These are phyloP conservation scores for Backusella sp. DNA, from an alignment of 192 early-diverging fungal species.

Conservation along the genomic window DNA sequence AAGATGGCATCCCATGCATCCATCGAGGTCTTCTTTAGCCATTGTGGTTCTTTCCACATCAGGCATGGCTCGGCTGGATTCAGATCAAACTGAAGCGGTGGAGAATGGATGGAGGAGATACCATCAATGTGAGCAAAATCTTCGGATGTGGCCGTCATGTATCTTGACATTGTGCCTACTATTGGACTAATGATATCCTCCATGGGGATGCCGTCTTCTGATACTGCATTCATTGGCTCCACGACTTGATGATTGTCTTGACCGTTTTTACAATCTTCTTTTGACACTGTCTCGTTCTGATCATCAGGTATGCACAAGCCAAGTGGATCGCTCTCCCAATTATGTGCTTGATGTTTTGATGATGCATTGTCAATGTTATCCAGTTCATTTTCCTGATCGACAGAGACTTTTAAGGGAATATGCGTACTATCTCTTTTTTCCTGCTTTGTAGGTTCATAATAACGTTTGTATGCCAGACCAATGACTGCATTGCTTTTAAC, in stretches of 20 bases:
- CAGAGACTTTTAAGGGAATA: neutral
- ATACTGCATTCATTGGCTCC: neutral
- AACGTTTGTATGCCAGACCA: neutral
- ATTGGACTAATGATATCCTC: neutral
- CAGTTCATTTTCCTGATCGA: neutral
- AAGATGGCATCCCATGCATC: conserved; percentile 1
- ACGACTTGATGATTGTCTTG: neutral
- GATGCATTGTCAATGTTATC: neutral
- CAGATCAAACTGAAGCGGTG: neutral
- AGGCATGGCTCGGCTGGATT: neutral
- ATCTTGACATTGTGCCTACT: neutral
- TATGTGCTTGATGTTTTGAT: neutral
- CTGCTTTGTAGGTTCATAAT: neutral
- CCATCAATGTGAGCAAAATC: neutral
- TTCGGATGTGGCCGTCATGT: neutral
- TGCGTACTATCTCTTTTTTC: neutral
- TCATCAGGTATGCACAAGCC: neutral
- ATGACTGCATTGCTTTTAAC: neutral
- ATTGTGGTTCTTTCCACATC: neutral
- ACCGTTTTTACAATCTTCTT: neutral
- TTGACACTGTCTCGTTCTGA: neutral
- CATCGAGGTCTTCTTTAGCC: neutral
- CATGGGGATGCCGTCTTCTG: neutral
- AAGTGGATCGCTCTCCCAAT: neutral
- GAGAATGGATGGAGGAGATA: neutral